These are phyloP conservation scores for Amphicarpaea edgeworthii DNA, from an alignment of 306 rosid genomes.

Conservation along the genomic window DNA sequence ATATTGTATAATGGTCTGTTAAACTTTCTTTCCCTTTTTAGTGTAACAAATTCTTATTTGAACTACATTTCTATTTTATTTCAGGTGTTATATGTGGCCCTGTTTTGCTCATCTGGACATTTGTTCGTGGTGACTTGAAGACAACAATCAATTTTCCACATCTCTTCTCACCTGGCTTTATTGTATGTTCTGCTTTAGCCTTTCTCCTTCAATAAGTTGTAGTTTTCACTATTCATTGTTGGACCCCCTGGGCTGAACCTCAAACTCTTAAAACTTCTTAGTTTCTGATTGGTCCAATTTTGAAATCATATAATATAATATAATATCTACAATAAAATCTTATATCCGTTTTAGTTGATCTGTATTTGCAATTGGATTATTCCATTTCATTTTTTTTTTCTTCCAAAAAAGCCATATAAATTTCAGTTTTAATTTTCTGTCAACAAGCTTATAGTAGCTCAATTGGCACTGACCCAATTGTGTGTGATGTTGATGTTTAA, in stretches of 20 bases:
- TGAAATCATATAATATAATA: not conserved
- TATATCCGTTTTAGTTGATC: not conserved
- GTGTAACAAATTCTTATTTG: constrained; percentile 20
- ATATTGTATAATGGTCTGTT: constrained; percentile 36
- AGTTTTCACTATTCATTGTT: constrained; percentile 4
- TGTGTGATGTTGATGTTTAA: constrained; percentile 2
- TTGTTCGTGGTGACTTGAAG: constrained; percentile 81
- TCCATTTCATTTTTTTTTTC: not conserved
- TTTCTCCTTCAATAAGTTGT: constrained; percentile 29
- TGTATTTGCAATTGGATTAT: not conserved
- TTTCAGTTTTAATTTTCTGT: not conserved
- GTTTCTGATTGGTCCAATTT: not conserved
- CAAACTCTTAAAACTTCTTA: not conserved
- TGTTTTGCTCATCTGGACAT: constrained; percentile 76
- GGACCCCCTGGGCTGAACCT: not conserved
- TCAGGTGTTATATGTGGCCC: constrained; percentile 88
- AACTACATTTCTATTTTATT: constrained; percentile 23
- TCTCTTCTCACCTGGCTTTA: constrained; percentile 84
- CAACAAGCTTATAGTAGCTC: not conserved
- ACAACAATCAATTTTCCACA: constrained; percentile 67
- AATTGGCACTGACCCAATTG: not conserved
- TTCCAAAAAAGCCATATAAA: not conserved
- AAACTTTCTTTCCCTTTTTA: constrained; percentile 6
- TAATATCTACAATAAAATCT: not conserved
- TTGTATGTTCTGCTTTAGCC: constrained; percentile 58